Evolutionary conservation across 176 grass and related monocot species (phyloP).

Genomic region (Musa acuminata): DNA sequence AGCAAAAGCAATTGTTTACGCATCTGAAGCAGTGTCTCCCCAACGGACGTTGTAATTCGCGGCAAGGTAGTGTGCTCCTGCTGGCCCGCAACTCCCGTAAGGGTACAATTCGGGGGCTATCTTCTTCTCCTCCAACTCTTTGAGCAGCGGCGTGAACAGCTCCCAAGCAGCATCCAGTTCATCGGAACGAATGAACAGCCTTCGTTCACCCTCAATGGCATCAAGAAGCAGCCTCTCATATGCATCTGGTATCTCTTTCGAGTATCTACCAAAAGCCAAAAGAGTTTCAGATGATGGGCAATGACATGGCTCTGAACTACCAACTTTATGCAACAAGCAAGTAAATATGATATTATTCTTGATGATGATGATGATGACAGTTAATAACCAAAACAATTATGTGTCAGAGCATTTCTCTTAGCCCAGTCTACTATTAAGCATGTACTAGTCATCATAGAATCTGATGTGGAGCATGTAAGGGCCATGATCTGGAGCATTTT

Average conservation of each 20-base stretch:
- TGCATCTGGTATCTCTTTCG: constrained; percentile 91
- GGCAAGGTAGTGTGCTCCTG: constrained; percentile 75
- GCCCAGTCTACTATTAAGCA: too few relatives aligned
- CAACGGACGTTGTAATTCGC: constrained; percentile 77
- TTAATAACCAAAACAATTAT: too few relatives aligned
- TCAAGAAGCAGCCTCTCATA: constrained; percentile 89
- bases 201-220: constrained; percentile 81
- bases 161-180: constrained; percentile 87
- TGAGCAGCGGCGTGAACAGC: constrained; percentile 73
- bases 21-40: constrained; percentile 40
- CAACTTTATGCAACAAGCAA: too few relatives aligned
- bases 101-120: constrained; percentile 70
- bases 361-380: too few relatives aligned
- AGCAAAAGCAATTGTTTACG: neutral
- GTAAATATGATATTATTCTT: too few relatives aligned
- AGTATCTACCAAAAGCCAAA: constrained; percentile 45
- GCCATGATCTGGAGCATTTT: too few relatives aligned
- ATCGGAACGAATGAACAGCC: constrained; percentile 94
- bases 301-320: too few relatives aligned
- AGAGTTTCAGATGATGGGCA: neutral
- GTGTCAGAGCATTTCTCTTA: too few relatives aligned
- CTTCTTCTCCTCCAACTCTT: constrained; percentile 67
- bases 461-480: too few relatives aligned
- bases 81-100: constrained; percentile 75
- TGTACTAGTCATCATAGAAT: too few relatives aligned